Evolutionary conservation across 1,139 yeast genomes (phyloP).

Genomic region (Chernovozyma aurita): DNA sequence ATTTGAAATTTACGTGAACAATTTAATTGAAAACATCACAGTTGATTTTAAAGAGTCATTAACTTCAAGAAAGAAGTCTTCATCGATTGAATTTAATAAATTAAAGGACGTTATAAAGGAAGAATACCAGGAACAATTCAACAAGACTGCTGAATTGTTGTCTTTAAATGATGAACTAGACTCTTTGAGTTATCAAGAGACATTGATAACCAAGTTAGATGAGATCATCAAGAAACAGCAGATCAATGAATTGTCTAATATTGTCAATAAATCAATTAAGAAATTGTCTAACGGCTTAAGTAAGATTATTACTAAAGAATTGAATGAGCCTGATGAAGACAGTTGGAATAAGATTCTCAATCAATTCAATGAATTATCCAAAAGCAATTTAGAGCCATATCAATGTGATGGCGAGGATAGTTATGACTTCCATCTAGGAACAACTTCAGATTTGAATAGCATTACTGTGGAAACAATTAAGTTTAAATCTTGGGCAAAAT

Average conservation of each 20-base stretch:
- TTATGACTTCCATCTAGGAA: slow-evolving; percentile 65
- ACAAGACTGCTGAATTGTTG: slow-evolving; percentile 14
- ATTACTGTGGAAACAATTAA: slow-evolving; percentile 41
- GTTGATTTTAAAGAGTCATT: slow-evolving; percentile 16
- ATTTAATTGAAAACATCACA: slow-evolving; percentile 15
- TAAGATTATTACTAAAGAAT: slow-evolving; percentile 34
- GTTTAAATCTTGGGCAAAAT: slow-evolving; percentile 59
- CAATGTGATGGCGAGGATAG: slow-evolving; percentile 11
- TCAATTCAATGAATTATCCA: slow-evolving; percentile 41
- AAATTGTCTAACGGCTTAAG: slow-evolving; percentile 36
- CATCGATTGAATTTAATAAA: slow-evolving; percentile 5
- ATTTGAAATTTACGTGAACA: slow-evolving; percentile 30
- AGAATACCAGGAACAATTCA: slow-evolving; percentile 12
- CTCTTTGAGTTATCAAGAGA: slow-evolving; percentile 10
- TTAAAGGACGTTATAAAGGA: slow-evolving; percentile 7
- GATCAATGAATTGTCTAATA: slow-evolving; percentile 38
- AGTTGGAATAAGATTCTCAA: slow-evolving; percentile 61
- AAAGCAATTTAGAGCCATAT: slow-evolving; percentile 18
- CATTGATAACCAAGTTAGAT: slow-evolving; percentile 19
- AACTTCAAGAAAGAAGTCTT: slow-evolving; percentile 14
- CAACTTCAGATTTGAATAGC: slow-evolving; percentile 37
- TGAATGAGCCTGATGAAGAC: slow-evolving; percentile 40
- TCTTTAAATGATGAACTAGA: slow-evolving; percentile 23
- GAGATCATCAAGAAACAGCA: slow-evolving; percentile 35
- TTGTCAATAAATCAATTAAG: slow-evolving; percentile 34